Evolutionary conservation across 1,284 basidiomycete genomes (phyloP).

Genomic region (Cryptococcus sp.): DNA sequence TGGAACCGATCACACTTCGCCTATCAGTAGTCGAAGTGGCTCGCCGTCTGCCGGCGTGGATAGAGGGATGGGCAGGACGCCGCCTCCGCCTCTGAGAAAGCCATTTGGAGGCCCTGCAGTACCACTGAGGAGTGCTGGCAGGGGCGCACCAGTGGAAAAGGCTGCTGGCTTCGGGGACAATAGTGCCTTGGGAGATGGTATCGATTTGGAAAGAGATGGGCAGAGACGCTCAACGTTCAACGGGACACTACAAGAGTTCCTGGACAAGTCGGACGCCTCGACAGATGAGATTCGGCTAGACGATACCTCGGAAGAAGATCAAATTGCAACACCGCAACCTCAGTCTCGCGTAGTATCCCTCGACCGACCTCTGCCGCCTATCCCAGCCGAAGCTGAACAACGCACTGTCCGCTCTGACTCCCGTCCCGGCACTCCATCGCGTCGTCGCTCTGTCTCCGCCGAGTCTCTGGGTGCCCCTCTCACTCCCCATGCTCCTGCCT

Average conservation of each 20-base stretch:
- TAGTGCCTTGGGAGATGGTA: background rate
- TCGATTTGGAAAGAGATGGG: background rate
- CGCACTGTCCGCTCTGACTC: too few relatives aligned
- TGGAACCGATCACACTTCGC: too few relatives aligned
- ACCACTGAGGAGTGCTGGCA: background rate
- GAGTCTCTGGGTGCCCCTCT: background rate
- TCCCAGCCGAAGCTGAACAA: background rate
- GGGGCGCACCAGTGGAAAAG: background rate
- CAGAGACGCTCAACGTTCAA: background rate
- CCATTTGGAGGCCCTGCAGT: background rate
- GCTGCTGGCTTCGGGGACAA: background rate
- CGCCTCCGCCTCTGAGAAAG: constrained; percentile 7
- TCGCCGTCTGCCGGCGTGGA: background rate
- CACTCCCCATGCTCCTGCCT: background rate
- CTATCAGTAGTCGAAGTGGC: too few relatives aligned
- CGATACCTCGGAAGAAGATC: constrained; percentile 6
- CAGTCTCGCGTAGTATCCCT: constrained; percentile 13
- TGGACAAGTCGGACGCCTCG: background rate
- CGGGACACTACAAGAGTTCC: constrained; percentile 1
- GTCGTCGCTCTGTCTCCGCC: background rate
- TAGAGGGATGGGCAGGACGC: background rate
- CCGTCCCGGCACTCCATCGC: background rate
- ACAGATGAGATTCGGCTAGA: background rate
- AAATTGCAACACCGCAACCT: background rate
- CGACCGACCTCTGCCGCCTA: constrained; percentile 8